Conservation (phyloP, 2,329 filamentous ascomycete species). For the Sporothrix humicola region DNA sequence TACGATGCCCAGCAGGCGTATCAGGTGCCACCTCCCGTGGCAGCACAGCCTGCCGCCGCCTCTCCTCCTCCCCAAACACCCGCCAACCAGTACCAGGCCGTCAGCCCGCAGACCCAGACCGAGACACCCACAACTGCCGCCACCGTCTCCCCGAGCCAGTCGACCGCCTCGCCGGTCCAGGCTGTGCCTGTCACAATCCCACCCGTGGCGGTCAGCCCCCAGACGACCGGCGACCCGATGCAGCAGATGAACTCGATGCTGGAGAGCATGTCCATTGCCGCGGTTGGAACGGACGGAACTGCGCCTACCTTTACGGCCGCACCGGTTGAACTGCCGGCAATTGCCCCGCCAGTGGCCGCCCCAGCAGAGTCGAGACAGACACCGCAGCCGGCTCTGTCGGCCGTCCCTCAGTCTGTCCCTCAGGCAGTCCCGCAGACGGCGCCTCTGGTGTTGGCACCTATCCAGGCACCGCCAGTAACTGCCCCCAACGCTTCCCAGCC, state of each 20-base stretch:
- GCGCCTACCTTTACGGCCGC: neutral
- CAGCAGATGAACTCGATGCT: slow-evolving; percentile 21
- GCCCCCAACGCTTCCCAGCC: neutral
- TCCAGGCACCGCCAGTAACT: neutral
- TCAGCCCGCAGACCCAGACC: neutral
- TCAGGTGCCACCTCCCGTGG: too few relatives aligned
- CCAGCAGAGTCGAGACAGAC: neutral
- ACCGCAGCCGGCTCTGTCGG: neutral
- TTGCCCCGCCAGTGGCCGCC: neutral
- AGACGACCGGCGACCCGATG: neutral
- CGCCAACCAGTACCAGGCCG: neutral
- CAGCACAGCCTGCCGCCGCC: too few relatives aligned
- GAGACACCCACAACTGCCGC: neutral
- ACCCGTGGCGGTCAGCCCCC: neutral
- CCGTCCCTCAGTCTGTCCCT: neutral
- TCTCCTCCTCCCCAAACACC: neutral
- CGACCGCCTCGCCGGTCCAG: neutral
- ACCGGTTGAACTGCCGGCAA: neutral
- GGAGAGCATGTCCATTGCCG: slow-evolving; percentile 10
- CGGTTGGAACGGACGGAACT: neutral
- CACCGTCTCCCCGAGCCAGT: neutral
- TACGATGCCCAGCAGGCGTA: slow-evolving; percentile 15
- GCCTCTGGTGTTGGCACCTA: neutral
- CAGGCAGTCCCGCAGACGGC: neutral
- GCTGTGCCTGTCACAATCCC: too few relatives aligned